Base-by-base conservation (phyloP, 192 early-diverging fungal species). In the Podila clonocystis region DNA sequence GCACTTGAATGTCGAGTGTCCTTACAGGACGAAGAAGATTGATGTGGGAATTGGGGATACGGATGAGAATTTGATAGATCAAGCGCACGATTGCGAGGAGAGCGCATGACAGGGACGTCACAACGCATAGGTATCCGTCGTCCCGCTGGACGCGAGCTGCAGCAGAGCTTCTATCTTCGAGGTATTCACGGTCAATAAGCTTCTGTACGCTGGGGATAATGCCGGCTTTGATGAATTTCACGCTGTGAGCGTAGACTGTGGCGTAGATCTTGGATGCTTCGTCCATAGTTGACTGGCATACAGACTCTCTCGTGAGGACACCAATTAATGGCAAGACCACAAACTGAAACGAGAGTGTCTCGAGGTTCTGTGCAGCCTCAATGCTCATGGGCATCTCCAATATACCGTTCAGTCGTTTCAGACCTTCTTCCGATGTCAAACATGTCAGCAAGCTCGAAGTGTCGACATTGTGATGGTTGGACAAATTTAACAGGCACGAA, bases 301-400 rank as follows among this genome's bases (percentile, higher is more conserved):
- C 48, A 22, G 38, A 61, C 24, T 74, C 67, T 15, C 85, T 58
- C 5, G 80, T 84, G 33, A 86, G 59, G 9, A 84, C 67, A 5
- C 82, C 85, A n/a, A 86, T 49, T 20, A 86, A 62, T 0, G 85
- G 85, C 13, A 86, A 33, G 24, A 74, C 41, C 0, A 84, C 85
- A 61, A 50, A 68, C 20, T 86, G 85, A 26, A 84, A 84, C 11
- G 85, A 84, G 72, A 30, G 2, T 50, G 1, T 3, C 24, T 22
- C 17, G 24, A 41, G 9, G 41, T 9, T 6, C 49, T 36, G 2
- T 12, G 62, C 83, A 15, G 64, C 79, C 49, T 84, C 78, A 17
- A 77, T 60, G n/a, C 58, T 48, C 66, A 86, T 75, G 0, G 57
- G 59, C 36, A 28, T 73, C 48, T 36, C 20, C 29, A 84, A 26